A percentile compares a stretch with the other conserved stretches of the same genome.
These are phyloP conservation scores for Beauveria australis DNA, from an alignment of 2,329 filamentous ascomycete species.

Conservation along the genomic window DNA sequence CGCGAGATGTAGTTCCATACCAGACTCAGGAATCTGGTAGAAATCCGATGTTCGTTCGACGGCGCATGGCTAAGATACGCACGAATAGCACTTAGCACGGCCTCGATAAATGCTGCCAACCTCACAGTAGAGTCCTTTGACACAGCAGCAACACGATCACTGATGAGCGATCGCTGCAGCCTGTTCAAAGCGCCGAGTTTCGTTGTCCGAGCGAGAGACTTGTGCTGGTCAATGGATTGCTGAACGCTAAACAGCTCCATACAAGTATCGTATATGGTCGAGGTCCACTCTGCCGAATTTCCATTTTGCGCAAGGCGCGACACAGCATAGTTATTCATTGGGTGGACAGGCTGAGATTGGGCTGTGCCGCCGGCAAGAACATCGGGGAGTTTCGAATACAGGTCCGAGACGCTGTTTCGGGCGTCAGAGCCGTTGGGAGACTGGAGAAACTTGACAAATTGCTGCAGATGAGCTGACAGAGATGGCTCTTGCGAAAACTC, in stretches of 20 bases:
- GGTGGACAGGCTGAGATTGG: constrained; percentile 43
- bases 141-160: constrained; percentile 45
- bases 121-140: constrained; percentile 53
- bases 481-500: constrained; percentile 14
- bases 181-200: constrained; percentile 49
- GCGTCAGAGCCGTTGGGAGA: constrained; percentile 23
- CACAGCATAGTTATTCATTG: constrained; percentile 50
- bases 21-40: constrained; percentile 24
- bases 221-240: constrained; percentile 33
- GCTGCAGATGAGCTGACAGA: constrained; percentile 14
- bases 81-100: constrained; percentile 33
- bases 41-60: constrained; percentile 17
- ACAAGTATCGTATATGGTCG: constrained; percentile 42
- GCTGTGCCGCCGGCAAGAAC: constrained; percentile 10
- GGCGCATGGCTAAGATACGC: constrained; percentile 30
- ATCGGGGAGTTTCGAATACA: constrained; percentile 27
- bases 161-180: constrained; percentile 51
- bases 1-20: constrained; percentile 47
- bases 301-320: constrained; percentile 34
- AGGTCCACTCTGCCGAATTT: constrained; percentile 39
- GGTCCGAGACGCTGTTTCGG: constrained; percentile 25
- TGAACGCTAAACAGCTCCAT: constrained; percentile 35
- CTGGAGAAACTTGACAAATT: constrained; percentile 23
- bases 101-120: constrained; percentile 42
- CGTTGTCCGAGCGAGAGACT: constrained; percentile 33